Conservation (phyloP, 306 rosid genomes). For the Mimosa pudica region DNA sequence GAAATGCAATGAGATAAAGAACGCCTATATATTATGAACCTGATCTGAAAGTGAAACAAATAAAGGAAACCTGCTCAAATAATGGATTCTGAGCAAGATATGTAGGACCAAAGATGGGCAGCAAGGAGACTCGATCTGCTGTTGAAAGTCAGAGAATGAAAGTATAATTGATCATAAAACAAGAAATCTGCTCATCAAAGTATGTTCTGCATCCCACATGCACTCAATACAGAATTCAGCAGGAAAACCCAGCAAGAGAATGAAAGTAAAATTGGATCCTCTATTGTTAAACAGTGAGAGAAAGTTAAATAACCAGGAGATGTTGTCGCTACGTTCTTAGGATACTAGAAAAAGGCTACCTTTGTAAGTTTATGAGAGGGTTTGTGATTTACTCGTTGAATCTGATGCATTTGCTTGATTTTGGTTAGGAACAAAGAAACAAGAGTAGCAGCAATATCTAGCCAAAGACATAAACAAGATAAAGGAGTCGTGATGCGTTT, state of each 20-base stretch:
- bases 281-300: too few species aligned
- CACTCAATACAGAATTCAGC: too few species aligned
- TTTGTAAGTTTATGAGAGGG: not conserved
- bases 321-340: not conserved
- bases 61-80: slow-evolving; percentile 74
- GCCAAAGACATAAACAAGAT: not conserved
- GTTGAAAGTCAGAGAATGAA: slow-evolving; percentile 79
- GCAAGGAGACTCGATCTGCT: slow-evolving; percentile 61
- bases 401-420: not conserved
- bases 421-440: not conserved
- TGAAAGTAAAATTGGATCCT: too few species aligned
- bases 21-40: not conserved
- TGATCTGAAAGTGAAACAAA: slow-evolving; percentile 48
- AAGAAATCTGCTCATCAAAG: too few species aligned
- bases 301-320: not conserved
- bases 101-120: slow-evolving; percentile 55
- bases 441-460: not conserved
- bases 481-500: not conserved
- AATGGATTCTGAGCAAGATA: slow-evolving; percentile 95
- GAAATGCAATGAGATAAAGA: not conserved
- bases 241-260: too few species aligned
- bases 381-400: not conserved
- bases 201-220: too few species aligned
- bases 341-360: not conserved
- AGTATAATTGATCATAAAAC: too few species aligned